phyloP scores from a whole-genome alignment of 2,329 filamentous ascomycete species.

The Xylaria sp. region DNA sequence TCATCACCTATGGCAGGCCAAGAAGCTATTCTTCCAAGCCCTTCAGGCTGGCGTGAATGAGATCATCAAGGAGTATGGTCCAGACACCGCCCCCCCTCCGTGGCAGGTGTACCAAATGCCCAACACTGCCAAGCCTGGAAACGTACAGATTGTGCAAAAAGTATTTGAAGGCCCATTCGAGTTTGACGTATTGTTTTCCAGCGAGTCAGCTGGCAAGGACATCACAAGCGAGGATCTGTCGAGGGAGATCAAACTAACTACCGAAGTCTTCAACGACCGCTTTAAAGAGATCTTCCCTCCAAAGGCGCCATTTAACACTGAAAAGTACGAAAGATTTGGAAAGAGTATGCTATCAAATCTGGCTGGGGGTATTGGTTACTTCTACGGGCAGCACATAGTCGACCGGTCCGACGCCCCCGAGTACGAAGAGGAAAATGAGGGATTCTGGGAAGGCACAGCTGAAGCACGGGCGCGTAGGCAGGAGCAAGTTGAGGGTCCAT shows the following conservation, averaged over 20 bases:
- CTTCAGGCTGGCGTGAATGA: slow-evolving; percentile 63
- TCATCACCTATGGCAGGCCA: slow-evolving; percentile 85
- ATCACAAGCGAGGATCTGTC: slow-evolving; percentile 73
- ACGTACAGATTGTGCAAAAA: slow-evolving; percentile 90
- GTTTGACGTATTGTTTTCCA: slow-evolving; percentile 93
- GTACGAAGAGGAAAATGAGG: slow-evolving; percentile 94
- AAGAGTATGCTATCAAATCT: slow-evolving; percentile 95
- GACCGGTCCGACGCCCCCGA: slow-evolving; percentile 92
- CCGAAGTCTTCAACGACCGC: slow-evolving; percentile 76
- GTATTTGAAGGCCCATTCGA: slow-evolving; percentile 90
- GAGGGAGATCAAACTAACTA: slow-evolving; percentile 73
- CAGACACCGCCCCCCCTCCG: slow-evolving; percentile 78
- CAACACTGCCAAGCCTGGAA: slow-evolving; percentile 76
- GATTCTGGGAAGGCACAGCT: slow-evolving; percentile 93
- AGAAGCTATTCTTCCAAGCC: slow-evolving; percentile 69
- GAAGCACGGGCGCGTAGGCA: slow-evolving; percentile 77
- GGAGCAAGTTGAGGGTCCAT: slow-evolving; percentile 80
- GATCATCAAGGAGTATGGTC: slow-evolving; percentile 61
- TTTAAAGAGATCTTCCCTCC: slow-evolving; percentile 80
- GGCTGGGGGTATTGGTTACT: slow-evolving; percentile 93
- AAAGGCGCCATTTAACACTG: slow-evolving; percentile 77
- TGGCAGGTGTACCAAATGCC: slow-evolving; percentile 85
- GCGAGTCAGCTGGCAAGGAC: slow-evolving; percentile 71
- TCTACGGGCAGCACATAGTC: slow-evolving; percentile 87
- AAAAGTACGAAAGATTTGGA: slow-evolving; percentile 81